Evolutionary conservation across 2,329 filamentous ascomycete species (phyloP).

Genomic region (Colletotrichum theobromicola): DNA sequence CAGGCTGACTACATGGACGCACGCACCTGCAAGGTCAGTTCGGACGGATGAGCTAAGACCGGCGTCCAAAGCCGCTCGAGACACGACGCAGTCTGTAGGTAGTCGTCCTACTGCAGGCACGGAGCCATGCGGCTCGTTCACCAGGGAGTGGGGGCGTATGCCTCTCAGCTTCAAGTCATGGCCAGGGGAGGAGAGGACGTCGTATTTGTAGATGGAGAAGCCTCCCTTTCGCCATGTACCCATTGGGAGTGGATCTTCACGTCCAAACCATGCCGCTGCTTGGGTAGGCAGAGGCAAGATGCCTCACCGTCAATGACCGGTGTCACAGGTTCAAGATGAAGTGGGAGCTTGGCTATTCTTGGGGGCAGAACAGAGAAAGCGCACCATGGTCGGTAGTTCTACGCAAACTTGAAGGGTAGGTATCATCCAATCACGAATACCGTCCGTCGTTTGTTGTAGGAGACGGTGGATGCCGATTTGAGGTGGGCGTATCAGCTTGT

Average conservation of each 20-base stretch:
- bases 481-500: constrained; percentile 9
- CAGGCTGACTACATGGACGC: not conserved
- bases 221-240: not conserved
- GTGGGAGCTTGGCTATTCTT: not conserved
- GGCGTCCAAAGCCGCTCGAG: constrained; percentile 9
- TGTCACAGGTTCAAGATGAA: not conserved
- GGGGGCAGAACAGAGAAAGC: not conserved
- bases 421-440: not conserved
- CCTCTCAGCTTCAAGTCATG: not conserved
- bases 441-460: not conserved
- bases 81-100: not conserved
- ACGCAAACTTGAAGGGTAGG: not conserved
- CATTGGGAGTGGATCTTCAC: not conserved
- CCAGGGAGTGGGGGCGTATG: not conserved
- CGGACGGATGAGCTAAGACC: constrained; percentile 12
- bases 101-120: not conserved
- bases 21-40: not conserved
- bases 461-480: constrained; percentile 6
- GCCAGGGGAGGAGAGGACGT: not conserved
- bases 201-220: not conserved
- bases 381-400: not conserved
- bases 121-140: not conserved
- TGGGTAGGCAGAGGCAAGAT: not conserved
- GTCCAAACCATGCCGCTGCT: not conserved
- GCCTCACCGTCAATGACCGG: not conserved